A percentile compares a stretch with the other conserved stretches of the same genome.
Conservation (phyloP, 306 rosid species). For the Biancaea sappan region DNA sequence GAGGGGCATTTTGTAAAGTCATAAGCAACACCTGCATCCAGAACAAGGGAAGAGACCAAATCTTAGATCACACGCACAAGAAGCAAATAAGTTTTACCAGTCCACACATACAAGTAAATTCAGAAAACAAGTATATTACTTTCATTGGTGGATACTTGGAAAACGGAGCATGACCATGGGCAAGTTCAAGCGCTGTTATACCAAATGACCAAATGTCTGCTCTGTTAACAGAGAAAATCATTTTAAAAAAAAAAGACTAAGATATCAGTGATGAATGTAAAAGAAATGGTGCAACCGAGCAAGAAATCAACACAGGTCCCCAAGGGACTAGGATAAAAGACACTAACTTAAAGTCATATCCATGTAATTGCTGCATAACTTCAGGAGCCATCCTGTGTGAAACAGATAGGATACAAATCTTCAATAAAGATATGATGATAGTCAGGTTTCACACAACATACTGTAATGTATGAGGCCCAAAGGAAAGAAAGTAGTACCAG, state of each 20-base stretch:
- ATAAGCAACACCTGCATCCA: slow-evolving; percentile 87
- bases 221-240: slow-evolving; percentile 55
- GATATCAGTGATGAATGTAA: slow-evolving; percentile 6
- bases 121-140: slow-evolving; percentile 50
- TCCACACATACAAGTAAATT: slow-evolving; percentile 22
- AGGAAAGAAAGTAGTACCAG: slow-evolving; percentile 62
- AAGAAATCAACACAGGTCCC: neutral
- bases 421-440: slow-evolving; percentile 11
- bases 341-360: slow-evolving; percentile 96
- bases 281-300: neutral
- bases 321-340: slow-evolving; percentile 13
- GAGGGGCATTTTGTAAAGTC: slow-evolving; percentile 99
- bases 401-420: slow-evolving; percentile 29
- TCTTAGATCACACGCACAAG: slow-evolving; percentile 26
- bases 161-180: slow-evolving; percentile 99
- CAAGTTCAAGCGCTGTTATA: slow-evolving; percentile 99
- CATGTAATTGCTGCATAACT: slow-evolving; percentile 98
- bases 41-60: slow-evolving; percentile 10
- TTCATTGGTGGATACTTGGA: slow-evolving; percentile 98
- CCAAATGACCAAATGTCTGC: slow-evolving; percentile 99
- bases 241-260: slow-evolving; percentile 7
- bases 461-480: slow-evolving; percentile 21
- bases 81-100: slow-evolving; percentile 2
- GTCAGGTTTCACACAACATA: slow-evolving; percentile 10
- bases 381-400: slow-evolving; percentile 99